Evolutionary conservation across 352 stramenopile genomes (phyloP).

Genomic region (Globisporangium cederbergense): DNA sequence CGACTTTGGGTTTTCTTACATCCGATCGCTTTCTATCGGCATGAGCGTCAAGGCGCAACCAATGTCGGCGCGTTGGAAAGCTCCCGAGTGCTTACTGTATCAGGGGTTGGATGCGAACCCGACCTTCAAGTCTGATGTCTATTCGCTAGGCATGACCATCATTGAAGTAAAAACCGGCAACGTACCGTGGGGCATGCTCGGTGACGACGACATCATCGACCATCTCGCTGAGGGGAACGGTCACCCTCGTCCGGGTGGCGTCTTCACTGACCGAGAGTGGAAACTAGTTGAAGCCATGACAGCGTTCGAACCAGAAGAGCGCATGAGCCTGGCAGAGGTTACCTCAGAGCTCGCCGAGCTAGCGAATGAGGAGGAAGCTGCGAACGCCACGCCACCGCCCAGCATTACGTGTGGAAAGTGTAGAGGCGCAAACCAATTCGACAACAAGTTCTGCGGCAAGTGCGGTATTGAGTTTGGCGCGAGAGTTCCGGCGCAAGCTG

Average conservation of each 20-base stretch:
- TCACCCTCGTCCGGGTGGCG: not conserved
- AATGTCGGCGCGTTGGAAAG: constrained; percentile 30
- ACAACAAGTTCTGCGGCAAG: not conserved
- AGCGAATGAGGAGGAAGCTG: not conserved
- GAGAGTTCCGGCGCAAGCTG: not conserved
- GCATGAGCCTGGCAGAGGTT: not conserved
- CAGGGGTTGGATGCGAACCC: constrained; percentile 2
- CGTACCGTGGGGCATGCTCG: not conserved
- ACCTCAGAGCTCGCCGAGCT: not conserved
- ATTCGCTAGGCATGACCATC: constrained; percentile 12
- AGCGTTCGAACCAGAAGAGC: not conserved
- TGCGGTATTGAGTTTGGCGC: not conserved
- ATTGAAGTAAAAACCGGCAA: constrained; percentile 8
- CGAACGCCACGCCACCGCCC: not conserved
- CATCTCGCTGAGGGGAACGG: constrained; percentile 9
- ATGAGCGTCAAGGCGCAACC: constrained; percentile 23
- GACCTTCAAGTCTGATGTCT: constrained; percentile 5
- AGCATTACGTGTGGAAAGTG: not conserved
- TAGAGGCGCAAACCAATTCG: not conserved
- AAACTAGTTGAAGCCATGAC: constrained; percentile 4
- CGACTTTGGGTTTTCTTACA: constrained; percentile 40
- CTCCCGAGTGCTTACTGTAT: constrained; percentile 30
- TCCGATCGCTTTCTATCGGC: constrained; percentile 18
- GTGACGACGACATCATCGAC: constrained; percentile 11
- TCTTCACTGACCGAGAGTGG: constrained; percentile 10